Conservation (phyloP, 78 protist genomes). For the Bodo saltans region DNA sequence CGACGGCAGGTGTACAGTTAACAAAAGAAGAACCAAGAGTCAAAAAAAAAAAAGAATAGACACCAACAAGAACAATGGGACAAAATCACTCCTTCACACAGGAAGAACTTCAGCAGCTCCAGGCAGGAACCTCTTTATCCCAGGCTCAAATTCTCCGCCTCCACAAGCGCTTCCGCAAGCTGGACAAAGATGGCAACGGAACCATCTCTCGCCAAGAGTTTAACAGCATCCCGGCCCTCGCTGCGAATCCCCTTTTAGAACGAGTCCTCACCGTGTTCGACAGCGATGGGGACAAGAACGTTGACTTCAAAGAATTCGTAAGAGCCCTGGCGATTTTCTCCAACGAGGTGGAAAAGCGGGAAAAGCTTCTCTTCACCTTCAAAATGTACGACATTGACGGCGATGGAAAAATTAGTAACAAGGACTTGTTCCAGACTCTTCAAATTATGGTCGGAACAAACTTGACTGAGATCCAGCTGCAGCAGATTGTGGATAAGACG, state of each 20-base stretch:
- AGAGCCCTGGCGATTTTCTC: slow-evolving; percentile 51
- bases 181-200: slow-evolving; percentile 80
- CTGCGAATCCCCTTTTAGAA: slow-evolving; percentile 51
- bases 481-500: slow-evolving; percentile 95
- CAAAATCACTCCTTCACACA: slow-evolving; percentile 21
- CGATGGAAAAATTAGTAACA: slow-evolving; percentile 82
- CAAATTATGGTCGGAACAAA: slow-evolving; percentile 91
- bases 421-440: slow-evolving; percentile 50
- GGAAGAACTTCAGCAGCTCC: slow-evolving; percentile 37
- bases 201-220: slow-evolving; percentile 79
- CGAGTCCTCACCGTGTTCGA: slow-evolving; percentile 50
- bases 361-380: slow-evolving; percentile 55
- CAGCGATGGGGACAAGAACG: slow-evolving; percentile 22
- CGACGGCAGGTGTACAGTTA: no score
- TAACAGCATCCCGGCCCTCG: slow-evolving; percentile 75
- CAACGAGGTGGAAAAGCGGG: slow-evolving; percentile 6
- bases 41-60: background rate
- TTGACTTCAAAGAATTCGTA: slow-evolving; percentile 49
- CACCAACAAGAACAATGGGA: slow-evolving; percentile 17
- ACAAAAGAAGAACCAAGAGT: background rate
- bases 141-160: slow-evolving; percentile 49
- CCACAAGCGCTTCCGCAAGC: slow-evolving; percentile 68
- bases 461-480: slow-evolving; percentile 82
- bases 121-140: slow-evolving; percentile 28
- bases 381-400: slow-evolving; percentile 88